Evolutionary conservation across 2,329 filamentous ascomycete species (phyloP).

Genomic region (Claviceps spartinae): DNA sequence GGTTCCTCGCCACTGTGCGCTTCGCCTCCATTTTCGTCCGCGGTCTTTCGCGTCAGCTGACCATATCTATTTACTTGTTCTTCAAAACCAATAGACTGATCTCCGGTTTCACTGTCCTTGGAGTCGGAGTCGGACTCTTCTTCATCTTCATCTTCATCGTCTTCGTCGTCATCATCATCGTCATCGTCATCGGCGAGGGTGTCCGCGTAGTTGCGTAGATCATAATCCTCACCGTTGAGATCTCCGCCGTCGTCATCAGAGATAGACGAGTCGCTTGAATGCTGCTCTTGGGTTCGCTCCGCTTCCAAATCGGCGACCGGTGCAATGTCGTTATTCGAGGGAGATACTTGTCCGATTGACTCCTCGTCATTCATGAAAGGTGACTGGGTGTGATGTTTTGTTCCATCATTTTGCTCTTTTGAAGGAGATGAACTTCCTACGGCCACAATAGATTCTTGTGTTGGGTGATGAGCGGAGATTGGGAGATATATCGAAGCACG

Average conservation of each 20-base stretch:
- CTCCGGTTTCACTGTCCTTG: slow-evolving; percentile 8
- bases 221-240: slow-evolving; percentile 20
- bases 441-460: neutral
- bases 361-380: neutral
- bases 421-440: slow-evolving; percentile 1
- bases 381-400: neutral
- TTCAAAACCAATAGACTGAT: slow-evolving; percentile 17
- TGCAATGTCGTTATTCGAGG: neutral
- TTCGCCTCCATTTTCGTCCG: neutral
- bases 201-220: slow-evolving; percentile 19
- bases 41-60: neutral
- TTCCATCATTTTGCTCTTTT: neutral
- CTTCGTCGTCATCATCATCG: slow-evolving; percentile 16
- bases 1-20: neutral
- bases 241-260: slow-evolving; percentile 14
- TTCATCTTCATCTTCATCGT: slow-evolving; percentile 17
- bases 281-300: neutral
- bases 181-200: slow-evolving; percentile 9
- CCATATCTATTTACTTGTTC: slow-evolving; percentile 14
- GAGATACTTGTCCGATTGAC: neutral
- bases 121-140: slow-evolving; percentile 7
- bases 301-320: neutral
- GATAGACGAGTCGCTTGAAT: slow-evolving; percentile 6
- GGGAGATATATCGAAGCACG: neutral
- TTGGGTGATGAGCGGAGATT: neutral